Conservation (phyloP, 176 grass and related monocot genomes). For the Microstegium vimineum region DNA sequence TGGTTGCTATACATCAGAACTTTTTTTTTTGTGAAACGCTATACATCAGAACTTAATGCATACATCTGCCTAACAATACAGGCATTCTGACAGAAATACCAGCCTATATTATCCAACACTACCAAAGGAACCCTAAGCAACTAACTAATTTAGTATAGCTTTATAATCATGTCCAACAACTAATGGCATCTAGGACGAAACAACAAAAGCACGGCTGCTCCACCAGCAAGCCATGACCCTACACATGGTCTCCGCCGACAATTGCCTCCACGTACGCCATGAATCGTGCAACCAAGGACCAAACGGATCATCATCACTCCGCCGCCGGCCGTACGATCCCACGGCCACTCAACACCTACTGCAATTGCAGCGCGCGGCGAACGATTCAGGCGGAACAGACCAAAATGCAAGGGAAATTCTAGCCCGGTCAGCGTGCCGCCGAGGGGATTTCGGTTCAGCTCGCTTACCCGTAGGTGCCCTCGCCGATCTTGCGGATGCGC, state of each 20-base stretch:
- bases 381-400: background rate
- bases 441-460: background rate
- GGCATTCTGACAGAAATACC: background rate
- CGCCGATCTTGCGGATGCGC: conserved; percentile 82
- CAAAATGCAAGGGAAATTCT: background rate
- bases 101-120: background rate
- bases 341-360: background rate
- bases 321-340: conserved; percentile 4
- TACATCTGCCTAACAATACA: background rate
- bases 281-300: background rate
- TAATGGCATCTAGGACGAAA: background rate
- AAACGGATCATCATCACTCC: background rate
- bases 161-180: background rate
- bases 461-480: conserved; percentile 70
- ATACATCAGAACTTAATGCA: background rate
- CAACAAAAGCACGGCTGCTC: background rate
- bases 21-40: too few species aligned
- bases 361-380: background rate
- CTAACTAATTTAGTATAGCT: background rate
- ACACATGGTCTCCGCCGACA: background rate
- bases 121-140: conserved; percentile 5
- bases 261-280: background rate
- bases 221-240: background rate
- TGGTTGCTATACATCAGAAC: background rate
- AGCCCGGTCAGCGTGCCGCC: background rate